Percentiles rank a stretch among this genome's conserved stretches.
phyloP scores from a whole-genome alignment of 176 grass and related monocot species.

The Tuctoria greenei region DNA sequence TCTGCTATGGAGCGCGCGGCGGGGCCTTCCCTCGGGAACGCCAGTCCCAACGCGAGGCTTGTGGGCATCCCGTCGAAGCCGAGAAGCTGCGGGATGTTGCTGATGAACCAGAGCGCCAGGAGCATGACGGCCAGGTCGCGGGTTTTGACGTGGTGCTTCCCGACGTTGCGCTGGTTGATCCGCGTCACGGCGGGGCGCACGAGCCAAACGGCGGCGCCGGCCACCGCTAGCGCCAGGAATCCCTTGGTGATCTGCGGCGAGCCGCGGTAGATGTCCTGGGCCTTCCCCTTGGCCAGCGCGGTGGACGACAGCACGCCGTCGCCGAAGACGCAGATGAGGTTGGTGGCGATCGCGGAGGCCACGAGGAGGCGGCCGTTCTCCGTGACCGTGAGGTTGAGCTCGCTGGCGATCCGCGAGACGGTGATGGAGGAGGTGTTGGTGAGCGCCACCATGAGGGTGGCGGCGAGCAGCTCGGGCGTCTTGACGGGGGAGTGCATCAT shows the following conservation, averaged over 20 bases:
- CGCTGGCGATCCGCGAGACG: constrained; percentile 27
- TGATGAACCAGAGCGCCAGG: not conserved
- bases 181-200: constrained; percentile 35
- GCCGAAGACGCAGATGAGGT: constrained; percentile 54
- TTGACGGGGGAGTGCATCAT: constrained; percentile 65
- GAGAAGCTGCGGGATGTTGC: constrained; percentile 31
- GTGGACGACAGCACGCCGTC: constrained; percentile 45
- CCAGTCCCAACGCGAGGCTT: constrained; percentile 38
- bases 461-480: constrained; percentile 52
- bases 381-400: constrained; percentile 42
- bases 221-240: constrained; percentile 32
- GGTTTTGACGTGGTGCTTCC: constrained; percentile 33
- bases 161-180: constrained; percentile 44
- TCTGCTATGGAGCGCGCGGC: constrained; percentile 32
- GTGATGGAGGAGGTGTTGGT: constrained; percentile 34
- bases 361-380: constrained; percentile 48
- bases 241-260: constrained; percentile 29
- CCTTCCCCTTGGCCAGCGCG: constrained; percentile 18
- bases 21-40: constrained; percentile 48
- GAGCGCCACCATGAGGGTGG: constrained; percentile 50
- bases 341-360: constrained; percentile 34
- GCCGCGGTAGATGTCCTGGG: not conserved
- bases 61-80: constrained; percentile 51
- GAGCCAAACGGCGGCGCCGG: constrained; percentile 13
- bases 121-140: constrained; percentile 33